Evolutionary conservation across 352 stramenopile species (phyloP).

Genomic region (Pythium monospermum): DNA sequence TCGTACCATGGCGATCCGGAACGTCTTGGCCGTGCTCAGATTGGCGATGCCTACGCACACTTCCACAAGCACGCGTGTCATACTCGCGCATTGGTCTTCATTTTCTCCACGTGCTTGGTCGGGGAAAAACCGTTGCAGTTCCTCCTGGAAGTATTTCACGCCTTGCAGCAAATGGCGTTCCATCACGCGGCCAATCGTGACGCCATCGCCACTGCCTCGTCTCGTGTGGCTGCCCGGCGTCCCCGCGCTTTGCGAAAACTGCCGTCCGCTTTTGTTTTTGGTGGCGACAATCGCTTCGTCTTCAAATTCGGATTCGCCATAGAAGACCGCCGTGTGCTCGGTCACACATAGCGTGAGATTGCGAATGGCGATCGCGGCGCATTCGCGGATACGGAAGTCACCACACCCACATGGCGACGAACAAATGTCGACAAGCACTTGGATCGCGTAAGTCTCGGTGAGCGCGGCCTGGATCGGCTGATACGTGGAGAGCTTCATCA

Average conservation of each 20-base stretch:
- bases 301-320: constrained; percentile 26
- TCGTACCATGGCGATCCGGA: constrained; percentile 53
- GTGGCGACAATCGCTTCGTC: constrained; percentile 1
- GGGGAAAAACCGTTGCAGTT: constrained; percentile 32
- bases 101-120: not conserved
- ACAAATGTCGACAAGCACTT: constrained; percentile 60
- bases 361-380: constrained; percentile 49
- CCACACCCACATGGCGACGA: constrained; percentile 11
- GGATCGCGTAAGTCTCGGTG: constrained; percentile 53
- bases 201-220: not conserved
- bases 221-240: not conserved
- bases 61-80: constrained; percentile 54
- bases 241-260: no score
- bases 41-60: constrained; percentile 61
- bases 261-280: not conserved
- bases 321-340: constrained; percentile 54
- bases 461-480: constrained; percentile 56
- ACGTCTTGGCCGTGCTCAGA: constrained; percentile 54
- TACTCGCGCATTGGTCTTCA: constrained; percentile 15
- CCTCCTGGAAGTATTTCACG: constrained; percentile 49
- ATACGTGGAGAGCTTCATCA: constrained; percentile 63
- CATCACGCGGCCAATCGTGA: constrained; percentile 31
- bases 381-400: constrained; percentile 40
- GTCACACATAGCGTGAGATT: constrained; percentile 66
- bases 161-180: constrained; percentile 59